Percentiles rank a stretch among this genome's conserved stretches.
Conservation (phyloP, 2,329 filamentous ascomycete genomes). For the Diplodia corticola region DNA sequence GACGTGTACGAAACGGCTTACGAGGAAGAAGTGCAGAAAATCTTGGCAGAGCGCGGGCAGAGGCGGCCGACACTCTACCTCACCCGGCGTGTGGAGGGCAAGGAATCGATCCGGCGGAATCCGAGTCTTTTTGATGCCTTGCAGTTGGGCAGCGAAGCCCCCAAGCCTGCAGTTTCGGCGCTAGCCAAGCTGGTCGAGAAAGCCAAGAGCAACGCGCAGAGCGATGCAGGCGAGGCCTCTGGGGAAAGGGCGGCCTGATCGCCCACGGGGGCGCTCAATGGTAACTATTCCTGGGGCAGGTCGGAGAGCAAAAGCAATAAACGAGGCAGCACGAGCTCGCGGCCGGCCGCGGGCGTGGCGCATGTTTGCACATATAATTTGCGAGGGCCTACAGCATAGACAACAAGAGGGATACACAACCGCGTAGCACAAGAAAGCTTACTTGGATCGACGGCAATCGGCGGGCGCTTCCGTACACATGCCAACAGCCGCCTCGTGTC, state of each 20-base stretch:
- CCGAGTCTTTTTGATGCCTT: constrained; percentile 32
- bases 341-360: constrained; percentile 6
- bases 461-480: constrained; percentile 8
- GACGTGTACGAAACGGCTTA: constrained; percentile 90
- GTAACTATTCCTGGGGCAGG: constrained; percentile 4
- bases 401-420: constrained; percentile 1
- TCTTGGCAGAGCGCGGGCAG: constrained; percentile 53
- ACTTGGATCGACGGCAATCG: constrained; percentile 10
- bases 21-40: constrained; percentile 75
- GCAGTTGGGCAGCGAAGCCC: constrained; percentile 33
- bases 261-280: not conserved
- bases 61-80: constrained; percentile 59
- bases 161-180: constrained; percentile 37
- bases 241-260: constrained; percentile 14
- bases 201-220: constrained; percentile 30
- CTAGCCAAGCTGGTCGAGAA: constrained; percentile 36
- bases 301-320: not conserved
- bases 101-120: constrained; percentile 39
- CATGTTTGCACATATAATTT: not conserved
- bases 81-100: constrained; percentile 50
- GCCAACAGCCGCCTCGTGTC: constrained; percentile 3
- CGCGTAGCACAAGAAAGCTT: constrained; percentile 15
- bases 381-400: not conserved
- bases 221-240: constrained; percentile 6
- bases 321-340: constrained; percentile 9